These are phyloP conservation scores for Aspergillus cejpii DNA, from an alignment of 2,329 filamentous ascomycete genomes.

Conservation along the genomic window DNA sequence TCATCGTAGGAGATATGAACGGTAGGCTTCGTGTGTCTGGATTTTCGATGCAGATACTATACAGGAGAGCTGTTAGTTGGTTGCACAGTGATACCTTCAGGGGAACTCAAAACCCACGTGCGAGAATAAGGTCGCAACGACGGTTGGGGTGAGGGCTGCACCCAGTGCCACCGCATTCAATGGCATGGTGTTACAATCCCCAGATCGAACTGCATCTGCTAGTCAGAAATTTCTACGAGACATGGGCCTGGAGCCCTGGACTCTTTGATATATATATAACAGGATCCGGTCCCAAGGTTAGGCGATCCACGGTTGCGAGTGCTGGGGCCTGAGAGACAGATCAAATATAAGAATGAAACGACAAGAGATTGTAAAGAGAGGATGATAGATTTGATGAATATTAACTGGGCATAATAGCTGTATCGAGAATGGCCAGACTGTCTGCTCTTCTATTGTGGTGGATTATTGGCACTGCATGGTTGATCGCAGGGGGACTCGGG, in stretches of 20 bases:
- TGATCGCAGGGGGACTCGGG: too few species aligned
- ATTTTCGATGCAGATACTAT: constrained; percentile 75
- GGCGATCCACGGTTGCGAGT: neutral
- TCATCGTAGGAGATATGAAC: constrained; percentile 92
- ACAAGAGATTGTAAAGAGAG: neutral
- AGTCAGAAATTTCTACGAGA: neutral
- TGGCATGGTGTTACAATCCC: constrained; percentile 41
- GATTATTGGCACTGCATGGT: neutral
- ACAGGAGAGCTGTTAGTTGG: constrained; percentile 8
- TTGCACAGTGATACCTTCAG: neutral
- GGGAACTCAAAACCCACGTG: constrained; percentile 56
- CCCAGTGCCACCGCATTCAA: constrained; percentile 77
- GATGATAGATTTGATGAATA: neutral
- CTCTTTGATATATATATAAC: neutral
- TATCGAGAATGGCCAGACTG: neutral
- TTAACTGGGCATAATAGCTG: neutral
- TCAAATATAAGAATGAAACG: too few species aligned
- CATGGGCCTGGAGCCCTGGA: neutral
- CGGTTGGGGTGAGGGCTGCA: constrained; percentile 77
- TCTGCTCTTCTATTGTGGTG: neutral
- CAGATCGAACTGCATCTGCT: too few species aligned
- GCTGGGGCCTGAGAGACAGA: neutral
- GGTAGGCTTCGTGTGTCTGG: constrained; percentile 70
- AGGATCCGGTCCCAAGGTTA: neutral
- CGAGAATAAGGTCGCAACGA: constrained; percentile 76